Evolutionary conservation across 1,284 basidiomycete species (phyloP).

Genomic region (Trametes versicolor): DNA sequence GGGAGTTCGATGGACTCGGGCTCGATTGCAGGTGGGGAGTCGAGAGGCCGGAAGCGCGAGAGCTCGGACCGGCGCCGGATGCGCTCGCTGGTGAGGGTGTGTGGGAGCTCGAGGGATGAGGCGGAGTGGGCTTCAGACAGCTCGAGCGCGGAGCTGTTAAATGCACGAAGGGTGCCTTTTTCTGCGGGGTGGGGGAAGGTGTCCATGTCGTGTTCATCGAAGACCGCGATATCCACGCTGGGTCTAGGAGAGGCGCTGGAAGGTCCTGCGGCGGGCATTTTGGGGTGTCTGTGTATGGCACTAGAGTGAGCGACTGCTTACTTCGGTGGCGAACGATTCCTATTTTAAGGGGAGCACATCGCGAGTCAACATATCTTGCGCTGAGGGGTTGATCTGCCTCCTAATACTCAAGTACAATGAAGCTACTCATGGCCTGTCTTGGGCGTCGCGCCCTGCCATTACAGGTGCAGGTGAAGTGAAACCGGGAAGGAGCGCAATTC

Average conservation of each 20-base stretch:
- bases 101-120: slow-evolving; percentile 30
- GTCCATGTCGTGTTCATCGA: slow-evolving; percentile 22
- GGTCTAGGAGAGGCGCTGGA: slow-evolving; percentile 2
- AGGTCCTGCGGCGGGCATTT: slow-evolving; percentile 8
- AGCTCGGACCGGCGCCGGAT: slow-evolving; percentile 40
- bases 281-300: neutral
- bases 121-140: slow-evolving; percentile 24
- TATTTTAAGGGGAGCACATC: too few species aligned
- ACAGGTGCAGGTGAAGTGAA: too few species aligned
- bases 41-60: slow-evolving; percentile 28
- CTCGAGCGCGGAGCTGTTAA: slow-evolving; percentile 34
- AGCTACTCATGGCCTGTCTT: too few species aligned
- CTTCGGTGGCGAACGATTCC: too few species aligned
- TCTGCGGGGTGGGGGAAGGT: slow-evolving; percentile 1
- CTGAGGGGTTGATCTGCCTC: too few species aligned
- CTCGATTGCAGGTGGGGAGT: slow-evolving; percentile 28
- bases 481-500: too few species aligned
- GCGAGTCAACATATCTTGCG: too few species aligned
- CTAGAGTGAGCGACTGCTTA: too few species aligned
- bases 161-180: slow-evolving; percentile 10
- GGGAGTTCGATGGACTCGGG: slow-evolving; percentile 36
- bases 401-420: too few species aligned
- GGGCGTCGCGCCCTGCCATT: too few species aligned
- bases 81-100: slow-evolving; percentile 33
- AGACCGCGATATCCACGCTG: slow-evolving; percentile 11